Conservation (phyloP, 2,329 filamentous ascomycete species). For the Zalaria sp. region DNA sequence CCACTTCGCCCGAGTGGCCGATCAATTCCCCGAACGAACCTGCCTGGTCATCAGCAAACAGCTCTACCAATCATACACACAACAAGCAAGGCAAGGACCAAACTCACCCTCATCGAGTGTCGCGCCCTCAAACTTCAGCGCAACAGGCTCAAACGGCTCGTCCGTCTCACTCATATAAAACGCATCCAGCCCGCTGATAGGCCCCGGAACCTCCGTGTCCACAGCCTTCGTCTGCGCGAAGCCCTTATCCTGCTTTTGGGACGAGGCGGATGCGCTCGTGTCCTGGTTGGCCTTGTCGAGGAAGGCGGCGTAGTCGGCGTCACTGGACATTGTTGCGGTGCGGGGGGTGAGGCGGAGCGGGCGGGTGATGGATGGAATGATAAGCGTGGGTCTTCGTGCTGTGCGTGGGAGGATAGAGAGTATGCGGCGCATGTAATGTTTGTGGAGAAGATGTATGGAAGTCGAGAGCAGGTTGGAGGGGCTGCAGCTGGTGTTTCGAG, state of each 20-base stretch:
- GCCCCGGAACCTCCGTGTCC: slow-evolving; percentile 42
- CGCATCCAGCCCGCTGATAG: slow-evolving; percentile 41
- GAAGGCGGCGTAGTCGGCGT: slow-evolving; percentile 74
- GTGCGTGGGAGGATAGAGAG: too few species aligned
- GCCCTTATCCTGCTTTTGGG: slow-evolving; percentile 9
- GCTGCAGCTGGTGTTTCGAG: too few species aligned
- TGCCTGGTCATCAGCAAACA: slow-evolving; percentile 17
- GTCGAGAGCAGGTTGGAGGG: too few species aligned
- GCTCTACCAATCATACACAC: background rate
- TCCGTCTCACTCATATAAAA: slow-evolving; percentile 74
- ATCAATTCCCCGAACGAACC: slow-evolving; percentile 59
- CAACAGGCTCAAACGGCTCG: slow-evolving; percentile 70
- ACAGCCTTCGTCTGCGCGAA: slow-evolving; percentile 25
- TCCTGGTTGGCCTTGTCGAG: slow-evolving; percentile 77
- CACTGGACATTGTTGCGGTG: slow-evolving; percentile 47
- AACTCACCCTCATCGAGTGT: slow-evolving; percentile 39
- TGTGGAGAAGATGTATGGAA: too few species aligned
- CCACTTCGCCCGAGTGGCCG: slow-evolving; percentile 42
- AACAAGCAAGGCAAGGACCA: background rate
- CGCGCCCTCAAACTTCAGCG: slow-evolving; percentile 36
- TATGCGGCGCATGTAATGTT: slow-evolving; percentile 15
- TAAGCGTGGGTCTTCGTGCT: too few species aligned
- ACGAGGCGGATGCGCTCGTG: slow-evolving; percentile 19
- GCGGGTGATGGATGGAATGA: too few species aligned
- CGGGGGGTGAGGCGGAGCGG: too few species aligned